Base-by-base conservation (phyloP, 768 basidiomycete genomes). In the Rhodotorula paludigena region DNA sequence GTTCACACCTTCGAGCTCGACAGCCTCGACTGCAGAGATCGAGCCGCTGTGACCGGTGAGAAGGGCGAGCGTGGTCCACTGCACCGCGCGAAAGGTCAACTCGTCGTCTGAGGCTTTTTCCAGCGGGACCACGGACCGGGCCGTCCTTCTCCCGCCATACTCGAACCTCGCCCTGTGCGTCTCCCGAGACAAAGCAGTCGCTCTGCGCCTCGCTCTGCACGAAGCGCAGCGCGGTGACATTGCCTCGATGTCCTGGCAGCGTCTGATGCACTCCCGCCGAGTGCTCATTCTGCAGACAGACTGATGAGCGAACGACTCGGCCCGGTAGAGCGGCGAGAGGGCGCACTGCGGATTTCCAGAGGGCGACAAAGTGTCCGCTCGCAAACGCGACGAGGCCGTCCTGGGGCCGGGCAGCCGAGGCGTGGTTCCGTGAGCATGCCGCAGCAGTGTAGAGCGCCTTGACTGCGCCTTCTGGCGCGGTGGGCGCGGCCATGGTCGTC, bases 191-290 rank as follows among this genome's bases (percentile, higher is more conserved):
- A 64, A 97, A 80, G 8, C 78, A 55, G 15, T 82, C 57, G 36
- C 58, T 57, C 30, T 63, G 60, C 25, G 30, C 38, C 1, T 51
- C 78, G 23, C 83, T 78, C 9, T 79, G 76, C 12, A 86, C 71
- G 74, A 91, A 92, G 52, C 85, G 85, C 52, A 92, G 82, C 53
- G 85, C 87, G 30, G 92, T 92, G 30, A 98, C 84, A 25, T 84
- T 75, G 16, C 85, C 85, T 53, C 84, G 78, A 74, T 93, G 91
- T 7, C 87, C 90, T 1, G 86, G 83, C 11, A 97, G 81, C 2
- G 90, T 93, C 61, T 82, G 79, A 28, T 80, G 79, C 36, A 93
- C 82, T 1, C 89, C 87, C 52, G 76, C 76, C 71, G 85, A 84
- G 18, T 72, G 60, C 23, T 76, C 72, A 64, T 82, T 81, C 87